These are phyloP conservation scores for Nigrograna mackinnonii DNA, from an alignment of 2,329 filamentous ascomycete genomes.

Conservation along the genomic window DNA sequence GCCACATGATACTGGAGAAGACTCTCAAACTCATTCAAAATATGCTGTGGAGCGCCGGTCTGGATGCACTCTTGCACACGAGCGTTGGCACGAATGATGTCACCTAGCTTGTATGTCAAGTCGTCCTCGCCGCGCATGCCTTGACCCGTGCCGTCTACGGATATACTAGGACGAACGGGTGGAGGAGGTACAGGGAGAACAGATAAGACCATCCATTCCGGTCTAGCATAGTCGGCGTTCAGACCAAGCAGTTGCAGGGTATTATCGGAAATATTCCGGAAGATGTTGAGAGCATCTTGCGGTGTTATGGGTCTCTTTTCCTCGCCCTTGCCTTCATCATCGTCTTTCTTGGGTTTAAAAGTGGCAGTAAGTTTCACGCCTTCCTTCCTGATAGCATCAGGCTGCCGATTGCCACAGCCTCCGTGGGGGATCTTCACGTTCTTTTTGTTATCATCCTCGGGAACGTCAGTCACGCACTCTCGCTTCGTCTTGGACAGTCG, in stretches of 20 bases:
- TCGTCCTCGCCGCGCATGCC: conserved; percentile 97
- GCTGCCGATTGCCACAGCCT: conserved; percentile 90
- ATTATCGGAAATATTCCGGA: conserved; percentile 79
- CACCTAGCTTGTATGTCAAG: conserved; percentile 97
- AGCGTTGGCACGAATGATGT: conserved; percentile 96
- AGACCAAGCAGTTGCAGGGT: conserved; percentile 87
- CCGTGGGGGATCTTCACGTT: conserved; percentile 64
- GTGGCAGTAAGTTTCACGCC: conserved; percentile 80
- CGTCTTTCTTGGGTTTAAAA: conserved; percentile 72
- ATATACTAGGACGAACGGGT: conserved; percentile 94
- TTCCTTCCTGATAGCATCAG: conserved; percentile 77
- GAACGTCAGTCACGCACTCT: conserved; percentile 77
- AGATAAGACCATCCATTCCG: conserved; percentile 97
- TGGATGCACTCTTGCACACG: conserved; percentile 90
- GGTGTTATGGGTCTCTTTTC: conserved; percentile 85
- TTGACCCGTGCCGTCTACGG: conserved; percentile 90
- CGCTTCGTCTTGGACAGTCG: conserved; percentile 87
- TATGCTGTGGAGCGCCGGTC: conserved; percentile 89
- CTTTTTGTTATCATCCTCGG: conserved; percentile 64
- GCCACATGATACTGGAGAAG: conserved; percentile 97
- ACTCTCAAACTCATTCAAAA: conserved; percentile 86
- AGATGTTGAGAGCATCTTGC: conserved; percentile 81
- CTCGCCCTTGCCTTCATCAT: conserved; percentile 66
- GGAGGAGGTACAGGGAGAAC: conserved; percentile 94
- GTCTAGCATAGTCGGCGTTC: conserved; percentile 91